Conservation (phyloP, 768 basidiomycete genomes). For the Amanita thiersii region DNA sequence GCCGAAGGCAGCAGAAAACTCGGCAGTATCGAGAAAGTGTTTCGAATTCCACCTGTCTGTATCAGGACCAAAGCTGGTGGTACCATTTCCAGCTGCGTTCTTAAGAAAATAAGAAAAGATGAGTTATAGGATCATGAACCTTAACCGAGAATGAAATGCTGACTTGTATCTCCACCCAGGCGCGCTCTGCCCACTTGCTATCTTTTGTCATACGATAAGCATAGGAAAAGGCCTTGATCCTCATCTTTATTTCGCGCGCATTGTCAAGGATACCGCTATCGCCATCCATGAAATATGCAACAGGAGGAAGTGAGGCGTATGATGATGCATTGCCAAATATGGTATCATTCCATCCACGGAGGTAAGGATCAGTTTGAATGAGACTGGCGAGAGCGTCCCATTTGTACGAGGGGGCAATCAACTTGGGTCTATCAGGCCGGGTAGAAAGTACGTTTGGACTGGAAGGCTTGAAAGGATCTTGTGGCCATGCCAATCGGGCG, state of each 20-base stretch:
- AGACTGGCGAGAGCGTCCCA: constrained; percentile 77
- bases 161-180: constrained; percentile 79
- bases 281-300: constrained; percentile 69
- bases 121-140: background rate
- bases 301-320: constrained; percentile 57
- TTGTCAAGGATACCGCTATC: constrained; percentile 88
- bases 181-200: constrained; percentile 83
- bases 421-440: constrained; percentile 77
- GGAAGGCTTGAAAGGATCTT: constrained; percentile 66
- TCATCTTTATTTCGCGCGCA: constrained; percentile 82
- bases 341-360: constrained; percentile 81
- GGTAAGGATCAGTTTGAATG: constrained; percentile 79
- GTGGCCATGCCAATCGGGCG: constrained; percentile 60
- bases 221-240: constrained; percentile 89
- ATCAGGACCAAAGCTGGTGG: constrained; percentile 55
- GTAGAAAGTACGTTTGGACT: constrained; percentile 51
- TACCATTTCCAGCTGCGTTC: constrained; percentile 72
- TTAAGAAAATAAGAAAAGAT: too few species aligned
- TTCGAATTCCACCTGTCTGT: constrained; percentile 73
- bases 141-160: constrained; percentile 16
- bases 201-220: constrained; percentile 88
- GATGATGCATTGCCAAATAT: constrained; percentile 84
- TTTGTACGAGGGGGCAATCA: constrained; percentile 88
- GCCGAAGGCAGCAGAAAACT: constrained; percentile 81
- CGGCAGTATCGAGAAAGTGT: constrained; percentile 94